A percentile compares a stretch with the other conserved stretches of the same genome.
Evolutionary conservation across 225 moss, liverwort and hornwort genomes (phyloP).

Genomic region (Bryum argenteum): DNA sequence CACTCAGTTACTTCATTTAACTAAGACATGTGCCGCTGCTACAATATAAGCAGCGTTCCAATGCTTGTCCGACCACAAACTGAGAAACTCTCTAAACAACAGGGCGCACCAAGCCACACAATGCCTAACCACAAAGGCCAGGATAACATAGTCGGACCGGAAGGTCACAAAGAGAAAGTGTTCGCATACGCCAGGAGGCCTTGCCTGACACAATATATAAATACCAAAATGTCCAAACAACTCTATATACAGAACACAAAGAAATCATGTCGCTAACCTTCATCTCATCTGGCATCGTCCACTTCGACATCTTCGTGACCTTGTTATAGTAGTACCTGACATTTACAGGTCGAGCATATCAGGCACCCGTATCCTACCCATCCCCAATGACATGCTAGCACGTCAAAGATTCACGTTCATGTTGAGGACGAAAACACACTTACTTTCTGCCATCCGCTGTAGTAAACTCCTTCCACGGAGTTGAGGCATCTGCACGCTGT

Average conservation of each 20-base stretch:
- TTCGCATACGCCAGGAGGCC: not conserved
- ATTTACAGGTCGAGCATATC: conserved; percentile 5
- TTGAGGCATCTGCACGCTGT: conserved; percentile 99
- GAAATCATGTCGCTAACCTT: conserved; percentile 52
- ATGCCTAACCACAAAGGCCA: not conserved
- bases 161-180: not conserved
- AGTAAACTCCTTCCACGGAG: conserved; percentile 97
- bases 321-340: conserved; percentile 97
- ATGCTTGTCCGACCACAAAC: not conserved
- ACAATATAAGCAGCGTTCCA: not conserved
- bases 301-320: conserved; percentile 88
- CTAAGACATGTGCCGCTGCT: not conserved
- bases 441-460: conserved; percentile 96
- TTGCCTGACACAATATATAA: not conserved
- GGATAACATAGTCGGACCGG: not conserved
- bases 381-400: not conserved
- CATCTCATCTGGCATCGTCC: conserved; percentile 99
- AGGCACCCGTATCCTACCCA: not conserved
- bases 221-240: not conserved
- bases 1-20: no score
- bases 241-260: not conserved
- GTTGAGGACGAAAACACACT: conserved; percentile 22
- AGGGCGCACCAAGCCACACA: conserved; percentile 3
- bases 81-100: not conserved
- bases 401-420: not conserved